Conservation (phyloP, 1,139 yeast species). For the Sugiyamaella castrensis region DNA sequence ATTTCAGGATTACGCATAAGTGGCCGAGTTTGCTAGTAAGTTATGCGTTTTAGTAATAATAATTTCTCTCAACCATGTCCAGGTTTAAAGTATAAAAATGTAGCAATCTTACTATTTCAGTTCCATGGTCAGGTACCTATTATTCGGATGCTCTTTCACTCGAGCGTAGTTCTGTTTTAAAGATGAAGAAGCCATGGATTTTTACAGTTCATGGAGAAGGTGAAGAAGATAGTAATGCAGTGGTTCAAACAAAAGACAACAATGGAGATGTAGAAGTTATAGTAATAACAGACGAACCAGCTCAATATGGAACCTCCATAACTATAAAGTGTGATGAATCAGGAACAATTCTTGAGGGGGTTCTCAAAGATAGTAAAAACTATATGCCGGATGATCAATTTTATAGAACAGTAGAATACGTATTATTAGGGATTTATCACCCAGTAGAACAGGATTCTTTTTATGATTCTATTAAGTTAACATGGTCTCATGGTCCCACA, state of each 20-base stretch:
- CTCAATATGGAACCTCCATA: not conserved
- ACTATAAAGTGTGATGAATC: not conserved
- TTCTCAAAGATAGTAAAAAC: constrained; percentile 8
- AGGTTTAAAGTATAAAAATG: too few species aligned
- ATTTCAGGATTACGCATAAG: too few species aligned
- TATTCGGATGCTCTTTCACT: too few species aligned
- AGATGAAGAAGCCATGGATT: constrained; percentile 2
- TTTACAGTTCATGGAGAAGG: not conserved
- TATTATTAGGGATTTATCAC: constrained; percentile 15
- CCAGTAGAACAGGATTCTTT: not conserved
- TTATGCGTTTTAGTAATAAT: too few species aligned
- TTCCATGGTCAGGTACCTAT: too few species aligned
- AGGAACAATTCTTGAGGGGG: not conserved
- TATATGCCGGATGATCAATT: constrained; percentile 13
- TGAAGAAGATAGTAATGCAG: constrained; percentile 1
- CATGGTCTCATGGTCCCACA: constrained; percentile 3
- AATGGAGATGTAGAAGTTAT: not conserved
- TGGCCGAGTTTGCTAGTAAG: too few species aligned
- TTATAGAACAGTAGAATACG: constrained; percentile 11
- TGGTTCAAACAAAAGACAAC: not conserved
- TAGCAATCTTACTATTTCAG: too few species aligned
- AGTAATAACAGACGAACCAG: constrained; percentile 6
- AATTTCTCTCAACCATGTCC: too few species aligned
- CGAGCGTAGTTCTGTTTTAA: not conserved
- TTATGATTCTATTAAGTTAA: constrained; percentile 5